A percentile compares a stretch with the other conserved stretches of the same genome.
Conservation (phyloP, 2,329 filamentous ascomycete genomes). For the Neocatenulostroma microsporum region DNA sequence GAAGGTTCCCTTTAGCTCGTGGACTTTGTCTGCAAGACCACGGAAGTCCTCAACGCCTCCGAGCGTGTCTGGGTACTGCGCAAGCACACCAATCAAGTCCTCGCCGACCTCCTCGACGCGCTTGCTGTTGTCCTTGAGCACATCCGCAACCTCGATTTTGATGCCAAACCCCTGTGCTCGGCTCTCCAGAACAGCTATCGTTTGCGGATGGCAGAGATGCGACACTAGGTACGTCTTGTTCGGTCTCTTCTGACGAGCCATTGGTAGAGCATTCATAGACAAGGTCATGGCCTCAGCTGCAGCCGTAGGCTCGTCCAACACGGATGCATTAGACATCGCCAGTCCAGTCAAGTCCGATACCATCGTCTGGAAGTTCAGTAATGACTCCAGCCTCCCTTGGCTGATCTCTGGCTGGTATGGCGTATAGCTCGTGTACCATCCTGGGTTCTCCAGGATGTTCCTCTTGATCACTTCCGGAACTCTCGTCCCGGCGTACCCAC, state of each 20-base stretch:
- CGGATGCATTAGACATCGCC: conserved; percentile 80
- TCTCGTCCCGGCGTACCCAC: conserved; percentile 80
- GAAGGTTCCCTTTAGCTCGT: conserved; percentile 69
- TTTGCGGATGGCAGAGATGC: conserved; percentile 74
- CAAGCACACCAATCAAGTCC: conserved; percentile 78
- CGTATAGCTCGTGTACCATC: conserved; percentile 97
- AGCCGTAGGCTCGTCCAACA: conserved; percentile 85
- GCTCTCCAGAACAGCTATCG: conserved; percentile 71
- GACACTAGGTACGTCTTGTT: conserved; percentile 82
- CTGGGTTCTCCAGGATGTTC: conserved; percentile 86
- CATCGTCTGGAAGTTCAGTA: conserved; percentile 94
- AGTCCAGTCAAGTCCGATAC: conserved; percentile 81
- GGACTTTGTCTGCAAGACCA: conserved; percentile 64
- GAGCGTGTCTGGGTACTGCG: conserved; percentile 90
- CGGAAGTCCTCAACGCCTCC: conserved; percentile 72
- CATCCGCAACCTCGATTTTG: conserved; percentile 63
- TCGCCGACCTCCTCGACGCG: conserved; percentile 67
- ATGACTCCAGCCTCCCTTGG: conserved; percentile 82
- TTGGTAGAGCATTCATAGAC: conserved; percentile 67
- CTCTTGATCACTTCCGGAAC: conserved; percentile 85
- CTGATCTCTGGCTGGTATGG: conserved; percentile 97
- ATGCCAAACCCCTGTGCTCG: conserved; percentile 90
- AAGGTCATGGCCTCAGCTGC: conserved; percentile 95
- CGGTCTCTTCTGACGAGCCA: conserved; percentile 61
- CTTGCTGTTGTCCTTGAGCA: conserved; percentile 57